These are phyloP conservation scores for Macrolepiota albuminosa DNA, from an alignment of 768 basidiomycete genomes.

Conservation along the genomic window DNA sequence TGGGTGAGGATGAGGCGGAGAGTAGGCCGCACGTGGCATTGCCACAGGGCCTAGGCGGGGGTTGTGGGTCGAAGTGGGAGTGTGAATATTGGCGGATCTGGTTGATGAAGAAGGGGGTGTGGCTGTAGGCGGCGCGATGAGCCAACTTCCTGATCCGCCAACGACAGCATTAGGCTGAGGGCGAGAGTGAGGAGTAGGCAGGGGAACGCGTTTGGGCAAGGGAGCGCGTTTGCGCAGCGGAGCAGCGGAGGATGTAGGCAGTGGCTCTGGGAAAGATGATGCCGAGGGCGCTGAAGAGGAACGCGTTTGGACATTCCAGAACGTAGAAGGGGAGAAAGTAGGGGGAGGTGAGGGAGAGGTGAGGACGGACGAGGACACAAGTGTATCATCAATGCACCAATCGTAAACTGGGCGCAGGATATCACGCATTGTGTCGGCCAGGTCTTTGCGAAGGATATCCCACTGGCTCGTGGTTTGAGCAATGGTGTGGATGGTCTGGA, in stretches of 20 bases:
- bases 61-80: neutral
- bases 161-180: neutral
- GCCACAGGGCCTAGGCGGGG: neutral
- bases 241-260: neutral
- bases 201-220: neutral
- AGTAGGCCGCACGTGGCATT: neutral
- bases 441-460: neutral
- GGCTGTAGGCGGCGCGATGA: neutral
- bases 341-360: neutral
- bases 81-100: neutral
- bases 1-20: neutral
- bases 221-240: neutral
- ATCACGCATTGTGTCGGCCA: neutral
- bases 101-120: neutral
- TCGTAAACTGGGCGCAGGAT: neutral
- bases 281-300: neutral
- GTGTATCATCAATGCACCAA: neutral
- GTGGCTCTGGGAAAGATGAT: neutral
- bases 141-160: neutral
- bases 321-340: neutral
- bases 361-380: neutral
- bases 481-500: neutral
- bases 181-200: neutral
- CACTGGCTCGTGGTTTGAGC: neutral
- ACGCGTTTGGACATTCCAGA: neutral